Evolutionary conservation across 164 flowering plant genomes (phyloP).

Genomic region (Vitis rotundifolia): DNA sequence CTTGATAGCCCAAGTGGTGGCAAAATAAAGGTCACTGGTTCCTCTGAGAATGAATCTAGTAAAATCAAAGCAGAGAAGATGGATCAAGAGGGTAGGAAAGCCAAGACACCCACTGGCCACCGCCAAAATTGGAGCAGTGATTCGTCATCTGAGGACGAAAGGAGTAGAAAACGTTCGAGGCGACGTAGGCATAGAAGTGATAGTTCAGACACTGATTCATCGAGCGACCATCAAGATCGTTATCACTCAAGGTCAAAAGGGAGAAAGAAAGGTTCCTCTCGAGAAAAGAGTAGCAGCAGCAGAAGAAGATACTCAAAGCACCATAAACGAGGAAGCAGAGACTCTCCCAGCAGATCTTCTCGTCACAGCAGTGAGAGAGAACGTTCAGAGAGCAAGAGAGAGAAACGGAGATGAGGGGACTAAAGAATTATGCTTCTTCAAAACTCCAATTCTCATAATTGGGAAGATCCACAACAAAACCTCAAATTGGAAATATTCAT

Average conservation of each 20-base stretch:
- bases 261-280: conserved; percentile 46
- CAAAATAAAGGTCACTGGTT: conserved; percentile 6
- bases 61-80: conserved; percentile 14
- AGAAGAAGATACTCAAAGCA: conserved; percentile 64
- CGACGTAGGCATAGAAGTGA: conserved; percentile 34
- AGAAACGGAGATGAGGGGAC: conserved; percentile 34
- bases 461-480: background rate
- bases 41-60: conserved; percentile 11
- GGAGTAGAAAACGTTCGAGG: conserved; percentile 41
- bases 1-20: conserved; percentile 8
- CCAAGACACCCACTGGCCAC: conserved; percentile 19
- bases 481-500: background rate
- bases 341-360: conserved; percentile 44
- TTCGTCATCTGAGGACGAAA: conserved; percentile 42
- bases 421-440: conserved; percentile 5
- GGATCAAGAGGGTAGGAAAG: conserved; percentile 26
- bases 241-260: conserved; percentile 43
- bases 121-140: conserved; percentile 21
- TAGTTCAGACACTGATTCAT: conserved; percentile 47
- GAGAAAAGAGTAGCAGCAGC: conserved; percentile 53
- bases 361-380: conserved; percentile 35
- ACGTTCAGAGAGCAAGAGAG: conserved; percentile 33
- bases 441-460: background rate
- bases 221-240: conserved; percentile 35
- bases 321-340: conserved; percentile 33